Evolutionary conservation across 176 grass and related monocot species (phyloP).

Genomic region (Lolium rigidum): DNA sequence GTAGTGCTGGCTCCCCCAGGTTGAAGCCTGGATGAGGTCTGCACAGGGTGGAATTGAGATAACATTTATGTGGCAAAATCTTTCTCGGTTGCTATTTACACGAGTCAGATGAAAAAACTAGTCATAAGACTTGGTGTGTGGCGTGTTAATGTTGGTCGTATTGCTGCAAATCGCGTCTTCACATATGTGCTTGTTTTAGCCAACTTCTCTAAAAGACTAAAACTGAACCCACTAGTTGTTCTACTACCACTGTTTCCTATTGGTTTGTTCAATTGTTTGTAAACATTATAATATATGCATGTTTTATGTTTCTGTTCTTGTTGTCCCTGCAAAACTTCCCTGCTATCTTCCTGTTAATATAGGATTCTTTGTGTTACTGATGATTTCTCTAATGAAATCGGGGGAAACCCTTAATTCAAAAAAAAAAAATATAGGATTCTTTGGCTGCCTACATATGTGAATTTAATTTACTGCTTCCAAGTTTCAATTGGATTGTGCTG

Average conservation of each 20-base stretch:
- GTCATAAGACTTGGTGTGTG: neutral
- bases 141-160: neutral
- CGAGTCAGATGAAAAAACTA: neutral
- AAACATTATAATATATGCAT: neutral
- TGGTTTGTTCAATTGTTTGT: constrained; percentile 27
- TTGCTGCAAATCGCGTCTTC: neutral
- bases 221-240: neutral
- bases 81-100: neutral
- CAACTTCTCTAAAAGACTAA: neutral
- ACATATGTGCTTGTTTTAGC: constrained; percentile 13
- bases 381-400: no score
- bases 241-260: constrained; percentile 4
- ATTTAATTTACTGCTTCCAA: constrained; percentile 6
- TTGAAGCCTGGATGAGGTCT: neutral
- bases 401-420: no score
- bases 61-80: constrained; percentile 7
- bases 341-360: constrained; percentile 7
- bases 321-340: neutral
- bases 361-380: no score
- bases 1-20: neutral
- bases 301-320: neutral
- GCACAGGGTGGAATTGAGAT: neutral
- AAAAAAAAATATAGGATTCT: no score
- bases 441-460: neutral
- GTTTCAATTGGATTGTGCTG: constrained; percentile 4